Percentiles rank a stretch among this genome's conserved stretches.
Evolutionary conservation across 179 eudicot genomes (phyloP).

Genomic region (Spergularia azorica): DNA sequence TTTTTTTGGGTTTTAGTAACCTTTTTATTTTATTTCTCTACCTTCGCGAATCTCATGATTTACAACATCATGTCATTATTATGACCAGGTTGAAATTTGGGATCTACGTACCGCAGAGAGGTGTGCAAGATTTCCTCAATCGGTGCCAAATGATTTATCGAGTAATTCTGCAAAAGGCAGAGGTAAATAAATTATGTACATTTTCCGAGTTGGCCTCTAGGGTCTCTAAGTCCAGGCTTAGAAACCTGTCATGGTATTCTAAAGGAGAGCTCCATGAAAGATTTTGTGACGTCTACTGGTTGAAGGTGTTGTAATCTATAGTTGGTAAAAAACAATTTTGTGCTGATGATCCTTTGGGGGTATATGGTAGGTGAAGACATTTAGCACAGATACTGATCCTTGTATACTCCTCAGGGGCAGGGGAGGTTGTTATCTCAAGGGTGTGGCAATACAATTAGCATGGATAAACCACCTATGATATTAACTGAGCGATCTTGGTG

Average conservation of each 20-base stretch:
- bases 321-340: background rate
- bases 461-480: background rate
- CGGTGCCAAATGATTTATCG: conserved; percentile 27
- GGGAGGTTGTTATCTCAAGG: background rate
- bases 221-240: no score
- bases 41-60: conserved; percentile 20
- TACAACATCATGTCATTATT: conserved; percentile 25
- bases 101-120: conserved; percentile 75
- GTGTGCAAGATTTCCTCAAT: conserved; percentile 49
- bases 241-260: no score
- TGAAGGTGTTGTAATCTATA: no score
- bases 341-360: background rate
- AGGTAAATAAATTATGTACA: conserved; percentile 40
- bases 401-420: background rate
- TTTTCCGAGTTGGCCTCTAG: background rate
- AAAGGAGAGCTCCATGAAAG: no score
- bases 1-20: background rate
- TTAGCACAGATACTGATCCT: background rate
- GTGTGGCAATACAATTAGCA: background rate
- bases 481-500: background rate
- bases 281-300: no score
- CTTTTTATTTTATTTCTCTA: background rate
- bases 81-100: conserved; percentile 88
- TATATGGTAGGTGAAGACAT: background rate
- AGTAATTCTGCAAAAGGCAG: conserved; percentile 43